Percentiles rank a stretch among this genome's conserved stretches.
Evolutionary conservation across 139 green algal species (phyloP).

Genomic region (Zygnema circumcarinatum): DNA sequence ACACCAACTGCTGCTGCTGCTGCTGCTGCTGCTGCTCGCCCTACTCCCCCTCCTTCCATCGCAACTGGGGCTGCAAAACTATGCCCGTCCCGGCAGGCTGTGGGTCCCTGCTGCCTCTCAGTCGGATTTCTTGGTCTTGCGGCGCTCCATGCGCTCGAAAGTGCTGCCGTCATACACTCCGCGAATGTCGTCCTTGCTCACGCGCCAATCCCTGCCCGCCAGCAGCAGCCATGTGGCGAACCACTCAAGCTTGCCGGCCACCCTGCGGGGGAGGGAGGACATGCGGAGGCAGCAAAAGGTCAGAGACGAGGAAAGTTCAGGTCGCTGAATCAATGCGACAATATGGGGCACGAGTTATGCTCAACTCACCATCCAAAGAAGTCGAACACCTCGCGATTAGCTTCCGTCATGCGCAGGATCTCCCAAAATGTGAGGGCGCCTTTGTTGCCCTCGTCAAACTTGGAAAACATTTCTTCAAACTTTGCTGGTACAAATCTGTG

Average conservation of each 20-base stretch:
- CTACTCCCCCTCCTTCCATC: too few species aligned
- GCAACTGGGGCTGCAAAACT: too few species aligned
- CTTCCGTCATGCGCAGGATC: constrained; percentile 52
- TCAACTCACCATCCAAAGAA: constrained; percentile 50
- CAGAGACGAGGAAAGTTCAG: neutral
- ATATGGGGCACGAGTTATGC: neutral
- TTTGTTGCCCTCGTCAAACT: constrained; percentile 56
- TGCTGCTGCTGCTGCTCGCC: too few species aligned
- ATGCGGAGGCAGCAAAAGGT: neutral
- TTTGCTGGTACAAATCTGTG: constrained; percentile 53
- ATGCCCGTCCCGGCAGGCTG: too few species aligned
- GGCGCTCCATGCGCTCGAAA: constrained; percentile 41
- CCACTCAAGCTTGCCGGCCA: constrained; percentile 58
- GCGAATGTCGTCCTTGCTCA: constrained; percentile 54
- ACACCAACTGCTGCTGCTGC: too few species aligned
- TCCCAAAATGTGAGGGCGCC: constrained; percentile 50
- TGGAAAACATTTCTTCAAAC: constrained; percentile 63
- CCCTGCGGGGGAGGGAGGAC: constrained; percentile 17
- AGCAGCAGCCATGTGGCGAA: constrained; percentile 44
- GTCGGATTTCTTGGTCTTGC: neutral
- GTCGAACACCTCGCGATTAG: constrained; percentile 47
- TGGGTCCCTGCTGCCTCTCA: too few species aligned
- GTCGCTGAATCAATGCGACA: neutral
- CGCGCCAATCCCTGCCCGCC: constrained; percentile 16
- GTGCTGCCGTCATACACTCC: constrained; percentile 53